These are phyloP conservation scores for Apophysomyces variabilis DNA, from an alignment of 371 early-diverging fungal genomes.

Conservation along the genomic window DNA sequence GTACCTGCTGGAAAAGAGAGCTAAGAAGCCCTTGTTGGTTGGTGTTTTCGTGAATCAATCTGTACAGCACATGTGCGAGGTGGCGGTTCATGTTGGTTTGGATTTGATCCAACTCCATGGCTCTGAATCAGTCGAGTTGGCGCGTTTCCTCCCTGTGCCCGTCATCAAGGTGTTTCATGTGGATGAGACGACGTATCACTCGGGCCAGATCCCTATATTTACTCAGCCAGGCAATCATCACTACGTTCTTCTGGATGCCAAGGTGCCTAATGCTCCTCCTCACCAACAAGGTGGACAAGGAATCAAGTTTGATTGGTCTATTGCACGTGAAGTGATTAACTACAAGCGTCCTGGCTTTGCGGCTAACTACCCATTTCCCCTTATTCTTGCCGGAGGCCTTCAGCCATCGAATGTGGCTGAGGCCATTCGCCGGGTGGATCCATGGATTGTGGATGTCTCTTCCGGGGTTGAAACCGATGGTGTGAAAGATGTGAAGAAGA, in stretches of 20 bases:
- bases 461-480: slow-evolving; percentile 88
- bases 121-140: slow-evolving; percentile 68
- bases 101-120: slow-evolving; percentile 96
- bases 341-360: slow-evolving; percentile 31
- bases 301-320: slow-evolving; percentile 78
- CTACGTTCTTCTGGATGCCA: slow-evolving; percentile 73
- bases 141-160: slow-evolving; percentile 77
- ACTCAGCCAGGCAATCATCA: slow-evolving; percentile 67
- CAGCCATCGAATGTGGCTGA: slow-evolving; percentile 79
- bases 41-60: slow-evolving; percentile 94
- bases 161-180: slow-evolving; percentile 92
- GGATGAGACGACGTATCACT: slow-evolving; percentile 46
- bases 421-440: slow-evolving; percentile 71
- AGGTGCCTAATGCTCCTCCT: slow-evolving; percentile 50
- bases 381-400: slow-evolving; percentile 92
- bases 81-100: slow-evolving; percentile 68
- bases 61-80: slow-evolving; percentile 73
- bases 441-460: slow-evolving; percentile 93
- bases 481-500: slow-evolving; percentile 70
- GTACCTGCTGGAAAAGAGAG: slow-evolving; percentile 45
- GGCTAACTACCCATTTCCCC: slow-evolving; percentile 55
- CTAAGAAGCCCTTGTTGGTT: slow-evolving; percentile 79
- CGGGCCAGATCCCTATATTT: slow-evolving; percentile 43
- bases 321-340: slow-evolving; percentile 66
- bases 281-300: slow-evolving; percentile 76